These are phyloP conservation scores for Circinella umbellata DNA, from an alignment of 371 early-diverging fungal genomes.

Conservation along the genomic window DNA sequence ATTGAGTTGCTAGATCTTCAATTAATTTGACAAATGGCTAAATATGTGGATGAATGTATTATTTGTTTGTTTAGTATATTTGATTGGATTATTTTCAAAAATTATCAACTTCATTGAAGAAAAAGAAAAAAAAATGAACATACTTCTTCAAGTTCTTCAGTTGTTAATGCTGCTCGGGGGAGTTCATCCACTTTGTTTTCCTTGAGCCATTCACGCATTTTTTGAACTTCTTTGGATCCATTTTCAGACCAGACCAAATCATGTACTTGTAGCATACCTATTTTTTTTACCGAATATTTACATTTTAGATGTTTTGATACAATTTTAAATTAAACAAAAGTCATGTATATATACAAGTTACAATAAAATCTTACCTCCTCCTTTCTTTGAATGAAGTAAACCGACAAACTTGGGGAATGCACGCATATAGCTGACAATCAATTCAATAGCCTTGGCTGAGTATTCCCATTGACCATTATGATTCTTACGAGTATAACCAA, in stretches of 20 bases:
- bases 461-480: constrained; percentile 83
- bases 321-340: neutral
- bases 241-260: constrained; percentile 43
- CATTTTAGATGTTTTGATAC: too few species aligned
- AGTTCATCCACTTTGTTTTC: constrained; percentile 65
- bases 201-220: constrained; percentile 75
- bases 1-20: constrained; percentile 54
- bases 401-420: constrained; percentile 77
- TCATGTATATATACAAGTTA: neutral
- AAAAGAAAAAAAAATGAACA: neutral
- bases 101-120: too few species aligned
- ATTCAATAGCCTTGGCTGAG: constrained; percentile 72
- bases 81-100: neutral
- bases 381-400: constrained; percentile 57
- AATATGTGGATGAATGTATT: constrained; percentile 3
- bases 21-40: constrained; percentile 51
- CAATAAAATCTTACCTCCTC: constrained; percentile 21
- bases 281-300: neutral
- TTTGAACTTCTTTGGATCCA: constrained; percentile 27
- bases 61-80: neutral
- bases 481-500: constrained; percentile 84
- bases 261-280: constrained; percentile 29
- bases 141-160: constrained; percentile 71
- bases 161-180: constrained; percentile 69
- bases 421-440: constrained; percentile 74